These are phyloP conservation scores for Citrus mangshanensis DNA, from an alignment of 345 rosid genomes.

Conservation along the genomic window DNA sequence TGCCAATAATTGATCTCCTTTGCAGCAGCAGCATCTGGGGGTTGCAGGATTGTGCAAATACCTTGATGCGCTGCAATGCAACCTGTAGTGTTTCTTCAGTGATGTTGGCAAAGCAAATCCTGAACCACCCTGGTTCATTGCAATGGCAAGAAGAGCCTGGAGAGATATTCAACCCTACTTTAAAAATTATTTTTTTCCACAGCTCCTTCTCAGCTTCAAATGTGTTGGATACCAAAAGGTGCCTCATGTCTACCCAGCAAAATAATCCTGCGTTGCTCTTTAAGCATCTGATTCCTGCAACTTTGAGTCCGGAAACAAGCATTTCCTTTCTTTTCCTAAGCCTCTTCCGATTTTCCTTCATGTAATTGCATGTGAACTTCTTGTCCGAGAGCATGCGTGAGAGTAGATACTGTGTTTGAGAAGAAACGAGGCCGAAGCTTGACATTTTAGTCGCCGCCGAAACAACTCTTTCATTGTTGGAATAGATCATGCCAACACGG, in stretches of 20 bases:
- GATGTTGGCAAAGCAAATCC: slow-evolving; percentile 82
- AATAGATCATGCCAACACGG: slow-evolving; percentile 78
- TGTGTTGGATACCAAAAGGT: slow-evolving; percentile 45
- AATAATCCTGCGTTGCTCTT: slow-evolving; percentile 75
- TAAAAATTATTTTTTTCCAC: slow-evolving; percentile 58
- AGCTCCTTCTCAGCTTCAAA: slow-evolving; percentile 67
- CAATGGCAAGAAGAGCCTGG: slow-evolving; percentile 90
- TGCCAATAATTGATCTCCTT: slow-evolving; percentile 28
- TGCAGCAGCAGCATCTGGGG: background rate
- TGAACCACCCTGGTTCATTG: slow-evolving; percentile 84
- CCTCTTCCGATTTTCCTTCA: slow-evolving; percentile 56
- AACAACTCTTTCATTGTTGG: slow-evolving; percentile 55
- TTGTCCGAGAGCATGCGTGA: slow-evolving; percentile 59
- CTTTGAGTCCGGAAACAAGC: slow-evolving; percentile 54
- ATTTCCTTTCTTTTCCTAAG: slow-evolving; percentile 46
- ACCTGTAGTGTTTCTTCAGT: slow-evolving; percentile 38
- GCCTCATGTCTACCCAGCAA: slow-evolving; percentile 88
- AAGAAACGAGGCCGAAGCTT: slow-evolving; percentile 82
- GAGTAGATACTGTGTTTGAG: slow-evolving; percentile 74
- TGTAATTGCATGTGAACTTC: slow-evolving; percentile 49
- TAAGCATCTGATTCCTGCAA: slow-evolving; percentile 53
- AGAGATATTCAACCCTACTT: slow-evolving; percentile 70
- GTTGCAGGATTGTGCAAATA: slow-evolving; percentile 24
- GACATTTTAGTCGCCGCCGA: slow-evolving; percentile 87
- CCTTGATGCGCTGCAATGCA: slow-evolving; percentile 49